phyloP scores from a whole-genome alignment of 164 flowering plant genomes.

The Nymphaea thermarum region DNA sequence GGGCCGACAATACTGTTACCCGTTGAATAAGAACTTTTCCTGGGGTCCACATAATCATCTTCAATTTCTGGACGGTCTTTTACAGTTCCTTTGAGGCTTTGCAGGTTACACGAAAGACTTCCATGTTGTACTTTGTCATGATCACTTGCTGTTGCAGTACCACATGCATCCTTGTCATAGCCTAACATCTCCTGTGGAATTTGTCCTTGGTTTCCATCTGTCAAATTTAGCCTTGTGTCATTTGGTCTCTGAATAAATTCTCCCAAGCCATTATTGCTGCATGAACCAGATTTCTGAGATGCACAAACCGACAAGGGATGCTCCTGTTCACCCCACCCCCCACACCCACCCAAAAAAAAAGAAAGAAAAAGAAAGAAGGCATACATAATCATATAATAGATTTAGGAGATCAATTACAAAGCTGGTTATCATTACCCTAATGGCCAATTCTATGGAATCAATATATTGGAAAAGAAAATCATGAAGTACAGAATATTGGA shows the following conservation, averaged over 20 bases:
- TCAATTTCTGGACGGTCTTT: not conserved
- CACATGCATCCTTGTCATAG: not conserved
- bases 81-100: not conserved
- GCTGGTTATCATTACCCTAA: too few species aligned
- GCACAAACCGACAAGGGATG: not conserved
- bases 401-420: not conserved
- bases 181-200: not conserved
- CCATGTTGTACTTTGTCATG: not conserved
- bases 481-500: conserved; percentile 1
- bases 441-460: too few species aligned
- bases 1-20: not conserved
- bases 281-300: not conserved
- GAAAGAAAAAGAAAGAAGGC: too few species aligned
- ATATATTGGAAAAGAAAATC: not conserved
- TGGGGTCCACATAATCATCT: not conserved
- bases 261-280: not conserved
- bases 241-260: not conserved
- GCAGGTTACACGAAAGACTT: not conserved
- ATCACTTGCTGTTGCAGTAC: not conserved
- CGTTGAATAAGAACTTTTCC: not conserved
- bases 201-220: not conserved
- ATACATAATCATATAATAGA: too few species aligned
- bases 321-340: not conserved
- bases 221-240: not conserved
- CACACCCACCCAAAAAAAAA: too few species aligned